Base-by-base conservation (phyloP, 768 basidiomycete genomes). In the Hemileccinum rubropunctum region DNA sequence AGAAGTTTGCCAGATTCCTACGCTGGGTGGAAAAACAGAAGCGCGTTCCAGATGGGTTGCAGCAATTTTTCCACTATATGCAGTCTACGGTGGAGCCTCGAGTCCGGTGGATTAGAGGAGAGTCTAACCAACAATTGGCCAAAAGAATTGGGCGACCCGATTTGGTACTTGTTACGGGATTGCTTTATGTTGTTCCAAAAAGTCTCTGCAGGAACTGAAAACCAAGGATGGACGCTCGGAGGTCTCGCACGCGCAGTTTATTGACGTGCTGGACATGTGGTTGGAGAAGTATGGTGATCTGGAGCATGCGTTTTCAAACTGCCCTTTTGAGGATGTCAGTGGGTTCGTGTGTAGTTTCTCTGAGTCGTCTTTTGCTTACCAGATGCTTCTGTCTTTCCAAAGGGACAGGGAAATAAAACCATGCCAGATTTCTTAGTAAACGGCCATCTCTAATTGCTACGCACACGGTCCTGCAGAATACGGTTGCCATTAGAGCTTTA, bases 1-100 rank as follows among this genome's bases (percentile, higher is more conserved):
- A 45, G 45, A 26, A 15, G 8, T 12, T 44, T 51, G 51, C 52
- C 58, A 0, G 12, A 36, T 5, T 11, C n/a, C 21, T 52, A 18
- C 27, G 36, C 27, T 5, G 21, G 6, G 1, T 54, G 37, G 52
- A 30, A 9, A 9, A 30, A 30, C 11, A 30, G 28, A 23, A 23
- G 23, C 23, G 23, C 23, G 6, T 23, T 30, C 28, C 28, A 30
- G 28, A 30, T 12, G 28, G 23, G 23, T 23, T 23, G 23, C 23
- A 30, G 20, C 35, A 4, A 21, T 8, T 34, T 4, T 4, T 38
- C 15, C 11, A 6, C 37, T 11, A 5, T 21, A 17, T 21, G n/a
- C 17, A n/a, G n/a, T 36, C n/a, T 11, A 13, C 20, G 5, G 9
- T n/a, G 20, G n/a, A 38, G 12, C 13, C 3, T 20, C 18, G 12